Evolutionary conservation across 176 grass and related monocot species (phyloP).

Genomic region (Miscanthus lutarioriparius): DNA sequence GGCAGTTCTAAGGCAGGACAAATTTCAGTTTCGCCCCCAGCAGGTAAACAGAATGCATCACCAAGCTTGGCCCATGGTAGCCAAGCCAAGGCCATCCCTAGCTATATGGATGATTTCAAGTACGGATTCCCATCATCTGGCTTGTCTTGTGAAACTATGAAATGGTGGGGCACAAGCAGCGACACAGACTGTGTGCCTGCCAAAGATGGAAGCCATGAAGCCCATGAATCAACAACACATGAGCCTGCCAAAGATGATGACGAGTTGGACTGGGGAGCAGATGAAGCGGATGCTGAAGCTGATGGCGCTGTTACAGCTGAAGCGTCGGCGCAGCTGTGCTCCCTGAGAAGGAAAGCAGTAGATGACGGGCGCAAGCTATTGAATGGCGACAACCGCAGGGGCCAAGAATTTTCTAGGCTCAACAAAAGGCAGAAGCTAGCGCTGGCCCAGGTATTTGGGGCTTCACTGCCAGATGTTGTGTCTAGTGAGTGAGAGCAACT

Average conservation of each 20-base stretch:
- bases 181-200: conserved; percentile 23
- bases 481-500: background rate
- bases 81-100: conserved; percentile 72
- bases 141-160: conserved; percentile 55
- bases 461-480: conserved; percentile 57
- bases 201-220: conserved; percentile 44
- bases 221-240: conserved; percentile 36
- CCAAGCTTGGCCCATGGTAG: conserved; percentile 43
- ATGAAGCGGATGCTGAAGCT: conserved; percentile 34
- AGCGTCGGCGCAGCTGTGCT: conserved; percentile 55
- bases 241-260: conserved; percentile 55
- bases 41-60: conserved; percentile 35
- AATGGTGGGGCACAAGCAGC: conserved; percentile 75
- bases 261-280: conserved; percentile 60
- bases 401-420: conserved; percentile 40
- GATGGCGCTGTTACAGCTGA: conserved; percentile 27
- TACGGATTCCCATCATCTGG: conserved; percentile 73
- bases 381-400: conserved; percentile 30
- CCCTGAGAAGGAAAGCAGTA: conserved; percentile 70
- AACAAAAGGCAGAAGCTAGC: conserved; percentile 69
- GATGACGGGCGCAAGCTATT: conserved; percentile 61
- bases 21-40: background rate
- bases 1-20: conserved; percentile 42
- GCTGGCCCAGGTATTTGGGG: conserved; percentile 67
- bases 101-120: conserved; percentile 94